Evolutionary conservation across 2,329 filamentous ascomycete genomes (phyloP).

Genomic region (Trichoderma endophyticum): DNA sequence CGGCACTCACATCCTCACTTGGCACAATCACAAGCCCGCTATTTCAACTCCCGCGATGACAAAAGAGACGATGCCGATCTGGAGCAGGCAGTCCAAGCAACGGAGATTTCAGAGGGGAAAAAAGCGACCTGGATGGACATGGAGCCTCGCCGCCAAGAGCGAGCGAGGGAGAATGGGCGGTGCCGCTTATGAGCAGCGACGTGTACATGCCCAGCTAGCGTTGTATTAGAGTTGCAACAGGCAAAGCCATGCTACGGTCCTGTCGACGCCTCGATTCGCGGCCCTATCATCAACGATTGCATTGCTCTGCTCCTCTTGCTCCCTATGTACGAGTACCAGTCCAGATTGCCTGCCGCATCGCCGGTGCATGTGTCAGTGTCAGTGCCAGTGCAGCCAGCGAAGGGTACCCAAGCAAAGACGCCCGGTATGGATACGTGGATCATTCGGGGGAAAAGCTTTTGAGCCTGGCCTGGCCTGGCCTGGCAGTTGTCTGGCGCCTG

Average conservation of each 20-base stretch:
- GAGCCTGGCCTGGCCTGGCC: neutral
- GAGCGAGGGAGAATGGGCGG: neutral
- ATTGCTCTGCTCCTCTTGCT: neutral
- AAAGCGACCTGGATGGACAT: neutral
- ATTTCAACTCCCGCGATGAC: neutral
- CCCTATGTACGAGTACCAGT: neutral
- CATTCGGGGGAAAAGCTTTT: neutral
- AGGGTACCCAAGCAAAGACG: conserved; percentile 1
- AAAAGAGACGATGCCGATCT: neutral
- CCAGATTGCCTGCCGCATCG: neutral
- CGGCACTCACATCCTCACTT: neutral
- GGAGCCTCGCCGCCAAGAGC: neutral
- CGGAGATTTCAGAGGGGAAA: neutral
- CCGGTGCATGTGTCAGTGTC: neutral
- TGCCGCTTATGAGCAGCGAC: neutral
- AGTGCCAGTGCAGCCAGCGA: neutral
- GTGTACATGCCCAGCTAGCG: neutral
- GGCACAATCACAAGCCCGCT: neutral
- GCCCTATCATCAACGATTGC: neutral
- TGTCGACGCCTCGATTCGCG: neutral
- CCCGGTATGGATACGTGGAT: conserved; percentile 1
- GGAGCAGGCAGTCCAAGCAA: neutral
- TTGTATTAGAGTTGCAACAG: conserved; percentile 7
- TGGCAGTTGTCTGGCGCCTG: neutral
- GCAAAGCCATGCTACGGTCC: neutral